Base-by-base conservation (phyloP, 441 rosid species). In the Codiaeum variegatum region DNA sequence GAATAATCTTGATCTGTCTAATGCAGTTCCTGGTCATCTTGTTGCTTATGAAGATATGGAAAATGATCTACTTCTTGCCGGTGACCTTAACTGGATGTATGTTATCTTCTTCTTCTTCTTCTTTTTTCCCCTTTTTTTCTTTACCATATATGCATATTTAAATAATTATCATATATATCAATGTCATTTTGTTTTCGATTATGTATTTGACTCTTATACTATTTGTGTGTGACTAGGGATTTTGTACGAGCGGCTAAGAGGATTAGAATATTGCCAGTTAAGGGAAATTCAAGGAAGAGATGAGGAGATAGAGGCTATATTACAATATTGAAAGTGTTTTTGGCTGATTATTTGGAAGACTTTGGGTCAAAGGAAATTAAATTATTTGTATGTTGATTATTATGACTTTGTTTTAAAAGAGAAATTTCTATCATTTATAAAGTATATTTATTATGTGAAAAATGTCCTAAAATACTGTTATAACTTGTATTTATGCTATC, bases 71-170 rank as follows among this genome's bases (percentile, higher is more conserved):
- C 94, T 92, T 72, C 96, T 92, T 24, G 98, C 91, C 6, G 98
- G 98, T 32, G 98, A 92, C 78, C 96, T 92, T 66, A 81, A 76
- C 36, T 92, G 98, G 96, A 92, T 87, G 98, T 92, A 89, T 51
- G 82, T 76, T 10, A 21, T 18, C 32, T 24, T 13, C 7, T 9
- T 23, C 0, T 24, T 42, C 6, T 18, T 11, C 2, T 47, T 60
- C 6, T 28, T 28, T 19, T 34, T 3, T 21, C 23, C 44, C 47
- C 13, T 3, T 31, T 21, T 18, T 15, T 11, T 34, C 28, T 42
- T 58, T 38, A 11, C 26, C 32, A 47, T 23, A 15, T 32, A 23
- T 29, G 19, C 26, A 36, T 18, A 32, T 46, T 15, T 18, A n/a
- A 36, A 36, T n/a, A n/a, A n/a, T n/a, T n/a, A n/a, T n/a, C n/a